Conservation (phyloP, 495 filamentous ascomycete species). For the Trichoderma asperelloides region DNA sequence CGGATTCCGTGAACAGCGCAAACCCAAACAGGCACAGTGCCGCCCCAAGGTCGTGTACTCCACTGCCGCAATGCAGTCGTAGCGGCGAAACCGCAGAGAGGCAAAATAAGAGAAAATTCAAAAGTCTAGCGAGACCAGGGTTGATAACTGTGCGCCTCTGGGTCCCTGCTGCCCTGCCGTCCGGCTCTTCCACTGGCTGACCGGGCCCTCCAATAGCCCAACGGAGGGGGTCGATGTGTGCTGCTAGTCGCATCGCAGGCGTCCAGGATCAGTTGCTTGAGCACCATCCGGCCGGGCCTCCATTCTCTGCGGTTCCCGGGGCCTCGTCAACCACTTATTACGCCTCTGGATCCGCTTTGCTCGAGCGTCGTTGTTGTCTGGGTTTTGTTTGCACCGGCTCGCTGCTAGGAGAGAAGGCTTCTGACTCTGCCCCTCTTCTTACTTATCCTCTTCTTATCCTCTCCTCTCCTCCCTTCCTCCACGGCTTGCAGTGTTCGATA, state of each 20-base stretch:
- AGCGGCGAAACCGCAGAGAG: slow-evolving; percentile 2
- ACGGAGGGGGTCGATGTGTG: background rate
- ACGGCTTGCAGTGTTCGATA: background rate
- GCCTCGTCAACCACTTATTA: slow-evolving; percentile 5
- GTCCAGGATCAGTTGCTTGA: background rate
- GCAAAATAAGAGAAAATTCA: background rate
- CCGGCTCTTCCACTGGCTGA: slow-evolving; percentile 5
- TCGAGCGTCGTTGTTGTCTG: background rate
- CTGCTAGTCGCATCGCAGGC: background rate
- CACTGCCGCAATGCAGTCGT: background rate
- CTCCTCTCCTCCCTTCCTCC: background rate
- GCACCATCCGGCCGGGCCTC: slow-evolving; percentile 6
- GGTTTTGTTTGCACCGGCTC: background rate
- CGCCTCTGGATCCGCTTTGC: background rate
- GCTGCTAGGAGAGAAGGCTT: background rate
- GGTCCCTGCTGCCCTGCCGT: background rate
- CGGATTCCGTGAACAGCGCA: background rate
- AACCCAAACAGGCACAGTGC: slow-evolving; percentile 2
- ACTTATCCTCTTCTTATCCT: background rate
- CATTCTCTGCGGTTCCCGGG: background rate
- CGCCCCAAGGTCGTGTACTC: background rate
- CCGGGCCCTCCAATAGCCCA: background rate
- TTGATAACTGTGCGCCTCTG: background rate
- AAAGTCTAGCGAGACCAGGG: background rate
- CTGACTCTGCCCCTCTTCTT: background rate